Evolutionary conservation across 192 early-diverging fungal genomes (phyloP), one percentile per base, ranked within the genome.

Genomic region (Coemansia sp.): DNA sequence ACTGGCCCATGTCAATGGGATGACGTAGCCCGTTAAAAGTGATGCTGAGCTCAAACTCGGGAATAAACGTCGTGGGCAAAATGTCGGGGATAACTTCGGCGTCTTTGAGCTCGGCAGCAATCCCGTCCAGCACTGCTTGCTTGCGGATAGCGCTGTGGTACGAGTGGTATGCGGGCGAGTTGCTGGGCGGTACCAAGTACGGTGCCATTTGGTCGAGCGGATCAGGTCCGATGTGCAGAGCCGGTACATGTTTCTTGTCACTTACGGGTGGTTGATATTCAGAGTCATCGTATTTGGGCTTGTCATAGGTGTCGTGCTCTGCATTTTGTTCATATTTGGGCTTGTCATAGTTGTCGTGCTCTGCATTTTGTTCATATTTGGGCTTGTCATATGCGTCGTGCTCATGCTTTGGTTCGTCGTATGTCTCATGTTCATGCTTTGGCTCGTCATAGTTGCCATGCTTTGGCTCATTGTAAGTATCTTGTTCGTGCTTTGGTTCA

Each of bases 41-140:
- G 2, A 79, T 5, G 5, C 53, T 48, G 12, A 79, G 37, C 41
- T 50, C 23, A 24, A 79, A 79, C 27, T 79, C 64, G 1, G 76
- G 63, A 56, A 21, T 29, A 53, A 79, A 79, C 1, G 48, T 43
- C 0, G 24, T n/a, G 0, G 66, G 60, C n/a, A 79, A 41, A 2
- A 79, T 47, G 6, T 79, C 70, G 2, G 69, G 66, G 4, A 79
- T 55, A 24, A 79, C 22, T 8, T 56, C 24, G 15, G 60, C 43
- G 5, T 62, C 59, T 23, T 59, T 27, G 10, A 62, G 55, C 10
- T 62, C 55, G 27, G 39, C 54, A 9, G 32, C n/a, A 10, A 65
- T 43, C 8, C 11, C 25, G 6, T 22, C 51, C 35, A 67, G 50
- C 39, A 45, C 38, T 17, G 25, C 22, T 9, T 57, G 29, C 22